Evolutionary conservation across 1,284 basidiomycete genomes (phyloP).

Genomic region (Moesziomyces parantarcticus): DNA sequence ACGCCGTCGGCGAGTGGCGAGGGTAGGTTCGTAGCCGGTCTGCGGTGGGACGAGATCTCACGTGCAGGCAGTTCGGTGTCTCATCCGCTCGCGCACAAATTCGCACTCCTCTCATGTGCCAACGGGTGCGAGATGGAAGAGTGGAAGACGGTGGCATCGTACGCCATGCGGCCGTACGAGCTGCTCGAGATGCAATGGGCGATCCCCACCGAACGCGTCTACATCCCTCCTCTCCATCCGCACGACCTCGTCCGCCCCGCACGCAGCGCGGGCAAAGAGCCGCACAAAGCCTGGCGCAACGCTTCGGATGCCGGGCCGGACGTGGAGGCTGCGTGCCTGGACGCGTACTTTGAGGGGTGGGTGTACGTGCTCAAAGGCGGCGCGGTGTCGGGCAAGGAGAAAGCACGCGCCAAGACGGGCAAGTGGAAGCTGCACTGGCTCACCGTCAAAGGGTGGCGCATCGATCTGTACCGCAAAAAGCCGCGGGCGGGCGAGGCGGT

Average conservation of each 20-base stretch:
- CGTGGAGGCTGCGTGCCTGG: constrained; percentile 20
- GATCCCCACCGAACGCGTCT: constrained; percentile 45
- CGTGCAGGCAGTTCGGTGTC: constrained; percentile 17
- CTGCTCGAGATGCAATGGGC: constrained; percentile 54
- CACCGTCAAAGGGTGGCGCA: constrained; percentile 43
- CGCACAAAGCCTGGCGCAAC: constrained; percentile 3
- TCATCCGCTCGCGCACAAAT: constrained; percentile 45
- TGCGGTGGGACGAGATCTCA: constrained; percentile 46
- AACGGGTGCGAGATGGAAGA: constrained; percentile 55
- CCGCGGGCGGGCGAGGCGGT: constrained; percentile 26
- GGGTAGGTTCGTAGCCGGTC: constrained; percentile 29
- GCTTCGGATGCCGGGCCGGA: constrained; percentile 15
- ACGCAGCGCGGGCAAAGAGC: constrained; percentile 2
- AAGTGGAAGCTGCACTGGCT: constrained; percentile 60
- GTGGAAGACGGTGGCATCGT: constrained; percentile 52
- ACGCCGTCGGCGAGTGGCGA: neutral
- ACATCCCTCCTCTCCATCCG: constrained; percentile 30
- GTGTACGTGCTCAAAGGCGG: constrained; percentile 52
- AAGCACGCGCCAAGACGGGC: constrained; percentile 18
- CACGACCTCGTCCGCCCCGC: constrained; percentile 8
- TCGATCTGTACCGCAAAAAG: constrained; percentile 49
- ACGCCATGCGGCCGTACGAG: constrained; percentile 49
- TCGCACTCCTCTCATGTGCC: constrained; percentile 41
- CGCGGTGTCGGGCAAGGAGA: constrained; percentile 16
- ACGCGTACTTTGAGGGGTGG: constrained; percentile 58